phyloP scores from a whole-genome alignment of 306 rosid genomes.

The Geum urbanum region DNA sequence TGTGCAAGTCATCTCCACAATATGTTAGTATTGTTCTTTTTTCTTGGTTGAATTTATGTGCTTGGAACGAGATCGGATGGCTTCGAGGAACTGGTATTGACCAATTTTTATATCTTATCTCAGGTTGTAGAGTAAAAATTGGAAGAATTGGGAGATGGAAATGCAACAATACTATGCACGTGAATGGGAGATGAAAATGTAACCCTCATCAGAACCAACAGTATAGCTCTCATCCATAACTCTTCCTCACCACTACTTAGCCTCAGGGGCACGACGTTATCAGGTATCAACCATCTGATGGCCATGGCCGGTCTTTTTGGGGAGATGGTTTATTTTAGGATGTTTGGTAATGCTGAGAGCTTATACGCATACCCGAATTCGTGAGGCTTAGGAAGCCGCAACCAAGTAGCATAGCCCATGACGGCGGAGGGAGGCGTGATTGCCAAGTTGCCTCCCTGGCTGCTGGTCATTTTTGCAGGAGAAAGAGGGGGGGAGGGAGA shows the following conservation, averaged over 20 bases:
- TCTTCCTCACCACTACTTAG: constrained; percentile 42
- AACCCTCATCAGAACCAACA: constrained; percentile 66
- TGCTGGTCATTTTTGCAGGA: no score
- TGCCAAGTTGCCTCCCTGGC: no score
- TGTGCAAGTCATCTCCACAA: no score
- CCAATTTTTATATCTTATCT: constrained; percentile 25
- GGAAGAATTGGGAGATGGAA: constrained; percentile 46
- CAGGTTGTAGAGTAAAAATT: constrained; percentile 15
- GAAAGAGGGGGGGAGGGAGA: no score
- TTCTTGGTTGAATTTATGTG: no score
- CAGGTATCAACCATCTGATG: constrained; percentile 46
- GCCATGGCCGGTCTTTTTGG: constrained; percentile 60
- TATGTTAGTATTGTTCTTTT: no score
- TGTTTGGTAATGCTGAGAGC: constrained; percentile 61
- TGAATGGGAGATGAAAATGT: constrained; percentile 46
- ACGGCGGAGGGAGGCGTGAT: no score
- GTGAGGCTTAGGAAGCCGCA: no score
- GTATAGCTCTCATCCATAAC: constrained; percentile 32
- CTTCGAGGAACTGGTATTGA: neutral
- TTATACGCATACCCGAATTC: constrained; percentile 49
- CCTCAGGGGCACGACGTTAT: constrained; percentile 36
- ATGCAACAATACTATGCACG: constrained; percentile 43
- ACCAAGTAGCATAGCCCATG: no score
- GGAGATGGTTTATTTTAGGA: constrained; percentile 64
- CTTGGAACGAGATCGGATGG: neutral